phyloP scores from a whole-genome alignment of 169 alveolate genomes.

The Cyclospora cayetanensis region DNA sequence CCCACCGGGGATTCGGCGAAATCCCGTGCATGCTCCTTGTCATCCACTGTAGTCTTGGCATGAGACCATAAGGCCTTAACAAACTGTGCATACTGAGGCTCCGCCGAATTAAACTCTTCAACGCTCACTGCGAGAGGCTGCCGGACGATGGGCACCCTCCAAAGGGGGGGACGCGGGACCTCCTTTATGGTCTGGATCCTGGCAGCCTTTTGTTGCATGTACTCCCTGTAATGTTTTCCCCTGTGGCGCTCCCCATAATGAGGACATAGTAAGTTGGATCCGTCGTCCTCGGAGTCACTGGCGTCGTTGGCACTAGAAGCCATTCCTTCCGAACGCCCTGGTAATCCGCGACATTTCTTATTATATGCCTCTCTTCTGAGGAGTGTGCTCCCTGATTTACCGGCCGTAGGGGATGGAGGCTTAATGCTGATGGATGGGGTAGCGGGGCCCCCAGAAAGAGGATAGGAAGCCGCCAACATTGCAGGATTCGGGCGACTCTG shows the following conservation, averaged over 20 bases:
- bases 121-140: conserved; percentile 62
- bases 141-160: conserved; percentile 65
- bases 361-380: not conserved
- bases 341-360: not conserved
- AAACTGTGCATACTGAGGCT: not conserved
- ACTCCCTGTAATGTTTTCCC: conserved; percentile 17
- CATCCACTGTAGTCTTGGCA: conserved; percentile 33
- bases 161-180: conserved; percentile 18
- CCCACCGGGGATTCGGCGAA: conserved; percentile 28
- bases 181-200: not conserved
- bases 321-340: not conserved
- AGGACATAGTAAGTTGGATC: not conserved
- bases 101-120: conserved; percentile 62
- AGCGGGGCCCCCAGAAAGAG: not conserved
- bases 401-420: not conserved
- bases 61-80: conserved; percentile 63
- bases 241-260: conserved; percentile 31
- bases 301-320: not conserved
- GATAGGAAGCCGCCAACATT: not conserved
- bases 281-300: not conserved
- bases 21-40: not conserved
- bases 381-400: not conserved
- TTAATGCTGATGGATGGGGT: not conserved
- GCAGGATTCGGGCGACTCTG: not conserved
- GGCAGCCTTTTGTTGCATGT: not conserved